Evolutionary conservation across 768 basidiomycete genomes (phyloP).

Genomic region (Cubamyces lactineus): DNA sequence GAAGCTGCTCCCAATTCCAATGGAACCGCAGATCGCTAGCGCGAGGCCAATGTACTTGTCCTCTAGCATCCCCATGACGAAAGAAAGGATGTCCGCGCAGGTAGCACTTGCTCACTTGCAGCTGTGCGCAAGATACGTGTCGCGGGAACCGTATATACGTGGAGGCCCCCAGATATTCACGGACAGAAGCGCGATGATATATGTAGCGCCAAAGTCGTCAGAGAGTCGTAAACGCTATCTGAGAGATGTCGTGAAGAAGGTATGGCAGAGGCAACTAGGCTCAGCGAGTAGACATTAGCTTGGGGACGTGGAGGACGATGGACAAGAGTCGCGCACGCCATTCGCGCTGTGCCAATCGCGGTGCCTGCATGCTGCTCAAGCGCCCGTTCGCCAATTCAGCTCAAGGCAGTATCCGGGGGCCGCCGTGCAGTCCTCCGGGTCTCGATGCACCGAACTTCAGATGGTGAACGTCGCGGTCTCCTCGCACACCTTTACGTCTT

Average conservation of each 20-base stretch:
- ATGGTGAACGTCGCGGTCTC: too few relatives aligned
- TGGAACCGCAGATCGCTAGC: constrained; percentile 81
- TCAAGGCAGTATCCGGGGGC: background rate
- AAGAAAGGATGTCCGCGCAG: background rate
- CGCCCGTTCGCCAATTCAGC: too few relatives aligned
- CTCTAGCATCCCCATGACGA: constrained; percentile 59
- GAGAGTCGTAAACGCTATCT: background rate
- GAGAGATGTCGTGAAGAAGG: constrained; percentile 1
- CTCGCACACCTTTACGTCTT: too few relatives aligned
- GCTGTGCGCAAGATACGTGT: background rate
- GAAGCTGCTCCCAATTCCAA: constrained; percentile 93
- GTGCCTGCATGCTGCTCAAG: too few relatives aligned
- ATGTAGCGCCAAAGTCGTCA: background rate
- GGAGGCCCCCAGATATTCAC: background rate
- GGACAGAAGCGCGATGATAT: background rate
- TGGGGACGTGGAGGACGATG: constrained; percentile 10
- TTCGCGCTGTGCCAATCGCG: background rate
- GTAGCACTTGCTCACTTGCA: background rate
- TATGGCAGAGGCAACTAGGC: background rate
- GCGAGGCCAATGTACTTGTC: constrained; percentile 96
- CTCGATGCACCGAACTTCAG: too few relatives aligned
- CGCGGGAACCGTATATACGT: background rate
- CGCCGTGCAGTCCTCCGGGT: background rate
- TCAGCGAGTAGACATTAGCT: constrained; percentile 2
- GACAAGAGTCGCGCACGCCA: background rate